Conservation (phyloP, 345 rosid species). For the Rhodamnia rubescens region DNA sequence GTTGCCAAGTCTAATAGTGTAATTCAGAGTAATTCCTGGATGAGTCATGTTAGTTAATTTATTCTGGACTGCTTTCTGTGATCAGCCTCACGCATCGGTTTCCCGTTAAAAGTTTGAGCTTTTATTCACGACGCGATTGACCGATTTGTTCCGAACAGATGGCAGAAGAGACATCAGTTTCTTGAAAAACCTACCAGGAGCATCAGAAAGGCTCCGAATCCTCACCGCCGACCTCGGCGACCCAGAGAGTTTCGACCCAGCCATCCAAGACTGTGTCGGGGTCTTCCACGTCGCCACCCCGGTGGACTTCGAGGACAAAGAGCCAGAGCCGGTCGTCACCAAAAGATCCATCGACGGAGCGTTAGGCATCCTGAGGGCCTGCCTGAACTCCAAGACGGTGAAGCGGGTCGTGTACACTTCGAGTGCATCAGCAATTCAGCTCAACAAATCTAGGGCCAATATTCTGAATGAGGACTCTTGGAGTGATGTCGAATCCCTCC, state of each 20-base stretch:
- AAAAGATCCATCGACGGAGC: slow-evolving; percentile 39
- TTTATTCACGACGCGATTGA: too few species aligned
- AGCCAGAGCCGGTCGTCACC: slow-evolving; percentile 33
- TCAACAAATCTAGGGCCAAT: not conserved
- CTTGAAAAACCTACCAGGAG: slow-evolving; percentile 44
- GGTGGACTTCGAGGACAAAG: slow-evolving; percentile 10
- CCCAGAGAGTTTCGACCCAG: slow-evolving; percentile 13
- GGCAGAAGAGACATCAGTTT: slow-evolving; percentile 39
- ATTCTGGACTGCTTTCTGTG: not conserved
- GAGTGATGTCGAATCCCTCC: slow-evolving; percentile 11
- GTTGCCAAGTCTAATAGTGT: not conserved
- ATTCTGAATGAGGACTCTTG: slow-evolving; percentile 21
- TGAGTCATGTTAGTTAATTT: not conserved
- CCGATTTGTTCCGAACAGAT: slow-evolving; percentile 9
- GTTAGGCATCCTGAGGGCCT: slow-evolving; percentile 38
- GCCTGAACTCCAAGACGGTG: slow-evolving; percentile 39
- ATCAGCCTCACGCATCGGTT: not conserved
- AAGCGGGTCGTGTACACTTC: slow-evolving; percentile 59
- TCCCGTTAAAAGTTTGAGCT: too few species aligned
- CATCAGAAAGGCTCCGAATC: slow-evolving; percentile 32
- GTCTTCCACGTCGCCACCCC: slow-evolving; percentile 19
- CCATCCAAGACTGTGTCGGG: slow-evolving; percentile 14
- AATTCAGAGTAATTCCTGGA: not conserved
- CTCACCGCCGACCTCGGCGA: slow-evolving; percentile 12
- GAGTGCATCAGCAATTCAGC: slow-evolving; percentile 10